Percentiles rank a stretch among this genome's conserved stretches.
Conservation (phyloP, 83 land plant genomes). For the Larix sibirica region DNA sequence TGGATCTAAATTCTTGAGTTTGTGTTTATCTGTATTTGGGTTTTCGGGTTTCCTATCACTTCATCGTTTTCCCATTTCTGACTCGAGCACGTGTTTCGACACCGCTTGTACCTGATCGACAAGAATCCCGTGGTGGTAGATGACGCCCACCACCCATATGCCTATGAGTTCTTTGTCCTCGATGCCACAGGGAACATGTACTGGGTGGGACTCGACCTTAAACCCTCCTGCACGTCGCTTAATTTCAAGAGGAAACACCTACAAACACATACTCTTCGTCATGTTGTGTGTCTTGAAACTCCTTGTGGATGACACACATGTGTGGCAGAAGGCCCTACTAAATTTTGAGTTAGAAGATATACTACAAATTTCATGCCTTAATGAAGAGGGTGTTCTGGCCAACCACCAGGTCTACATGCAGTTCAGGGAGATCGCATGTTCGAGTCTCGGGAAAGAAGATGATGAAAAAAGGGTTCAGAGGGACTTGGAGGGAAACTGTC, state of each 20-base stretch:
- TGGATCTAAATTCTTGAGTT: too few species aligned
- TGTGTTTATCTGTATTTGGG: too few species aligned
- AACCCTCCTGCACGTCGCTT: slow-evolving; percentile 89
- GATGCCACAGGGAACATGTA: slow-evolving; percentile 94
- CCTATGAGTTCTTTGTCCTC: slow-evolving; percentile 63
- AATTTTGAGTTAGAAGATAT: slow-evolving; percentile 58
- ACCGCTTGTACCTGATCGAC: slow-evolving; percentile 75
- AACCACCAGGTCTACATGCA: slow-evolving; percentile 37
- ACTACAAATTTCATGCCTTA: slow-evolving; percentile 27
- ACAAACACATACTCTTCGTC: slow-evolving; percentile 91
- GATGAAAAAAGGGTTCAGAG: slow-evolving; percentile 29
- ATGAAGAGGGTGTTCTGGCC: slow-evolving; percentile 51
- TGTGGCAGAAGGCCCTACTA: slow-evolving; percentile 70
- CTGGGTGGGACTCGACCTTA: slow-evolving; percentile 49
- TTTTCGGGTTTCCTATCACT: too few species aligned
- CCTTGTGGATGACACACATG: slow-evolving; percentile 52
- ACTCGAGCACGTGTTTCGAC: slow-evolving; percentile 58
- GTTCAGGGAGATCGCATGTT: slow-evolving; percentile 52
- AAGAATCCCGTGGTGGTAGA: slow-evolving; percentile 14
- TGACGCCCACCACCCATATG: slow-evolving; percentile 34
- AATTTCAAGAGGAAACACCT: slow-evolving; percentile 57
- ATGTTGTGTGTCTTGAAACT: slow-evolving; percentile 67
- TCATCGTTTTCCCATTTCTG: too few species aligned
- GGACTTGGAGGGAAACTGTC: slow-evolving; percentile 54
- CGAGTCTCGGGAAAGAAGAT: not conserved